These are phyloP conservation scores for Verticillium zaregamsianum DNA, from an alignment of 2,329 filamentous ascomycete genomes.

Conservation along the genomic window DNA sequence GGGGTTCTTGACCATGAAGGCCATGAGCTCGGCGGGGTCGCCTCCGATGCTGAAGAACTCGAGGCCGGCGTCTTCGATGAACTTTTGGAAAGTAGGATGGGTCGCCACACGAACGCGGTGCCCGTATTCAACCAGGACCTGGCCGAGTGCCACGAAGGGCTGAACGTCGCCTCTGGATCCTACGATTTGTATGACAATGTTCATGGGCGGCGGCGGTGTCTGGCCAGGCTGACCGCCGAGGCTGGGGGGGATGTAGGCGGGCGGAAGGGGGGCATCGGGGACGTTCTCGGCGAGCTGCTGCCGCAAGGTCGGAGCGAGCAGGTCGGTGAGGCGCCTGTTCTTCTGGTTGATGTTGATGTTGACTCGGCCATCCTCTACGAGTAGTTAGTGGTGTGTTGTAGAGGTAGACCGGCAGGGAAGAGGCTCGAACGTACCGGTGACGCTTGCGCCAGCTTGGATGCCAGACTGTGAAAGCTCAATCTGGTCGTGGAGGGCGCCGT, in stretches of 20 bases:
- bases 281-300: slow-evolving; percentile 49
- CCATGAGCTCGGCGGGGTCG: slow-evolving; percentile 72
- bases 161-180: slow-evolving; percentile 73
- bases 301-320: slow-evolving; percentile 62
- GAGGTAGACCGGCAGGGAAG: not conserved
- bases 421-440: slow-evolving; percentile 41
- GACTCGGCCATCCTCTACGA: slow-evolving; percentile 68
- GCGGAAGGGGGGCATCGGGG: slow-evolving; percentile 45
- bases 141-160: slow-evolving; percentile 68
- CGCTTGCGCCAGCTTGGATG: slow-evolving; percentile 56
- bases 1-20: slow-evolving; percentile 89
- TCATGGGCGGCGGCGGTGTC: slow-evolving; percentile 53
- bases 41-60: slow-evolving; percentile 78
- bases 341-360: slow-evolving; percentile 76
- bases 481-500: slow-evolving; percentile 52
- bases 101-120: slow-evolving; percentile 73
- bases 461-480: slow-evolving; percentile 58
- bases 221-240: slow-evolving; percentile 61
- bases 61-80: slow-evolving; percentile 65
- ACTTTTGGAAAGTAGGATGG: slow-evolving; percentile 62
- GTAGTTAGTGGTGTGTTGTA: slow-evolving; percentile 2
- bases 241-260: slow-evolving; percentile 69
- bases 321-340: slow-evolving; percentile 54
- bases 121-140: slow-evolving; percentile 60
- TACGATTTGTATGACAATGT: slow-evolving; percentile 72